A percentile compares a stretch with the other conserved stretches of the same genome.
Conservation (phyloP, 148 eudicot species). For the Amaranthus palmeri region DNA sequence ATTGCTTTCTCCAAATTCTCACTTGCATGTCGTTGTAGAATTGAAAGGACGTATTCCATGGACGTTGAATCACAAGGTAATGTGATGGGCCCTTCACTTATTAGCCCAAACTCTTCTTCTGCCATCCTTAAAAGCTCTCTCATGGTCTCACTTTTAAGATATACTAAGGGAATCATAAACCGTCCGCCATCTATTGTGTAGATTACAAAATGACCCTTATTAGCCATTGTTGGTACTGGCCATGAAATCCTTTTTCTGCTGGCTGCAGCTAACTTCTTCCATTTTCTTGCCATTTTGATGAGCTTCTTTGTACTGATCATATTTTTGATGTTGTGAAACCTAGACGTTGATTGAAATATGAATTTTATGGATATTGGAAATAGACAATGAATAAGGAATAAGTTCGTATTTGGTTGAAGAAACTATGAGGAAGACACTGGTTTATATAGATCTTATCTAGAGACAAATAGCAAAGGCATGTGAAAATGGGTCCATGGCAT, state of each 20-base stretch:
- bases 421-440: neutral
- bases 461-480: conserved; percentile 17
- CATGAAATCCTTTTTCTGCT: conserved; percentile 21
- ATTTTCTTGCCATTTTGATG: conserved; percentile 25
- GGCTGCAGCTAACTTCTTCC: conserved; percentile 26
- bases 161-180: conserved; percentile 14
- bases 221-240: conserved; percentile 6
- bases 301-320: conserved; percentile 32
- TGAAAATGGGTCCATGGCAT: conserved; percentile 13
- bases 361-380: neutral
- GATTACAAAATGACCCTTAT: conserved; percentile 26
- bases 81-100: conserved; percentile 34
- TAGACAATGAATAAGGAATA: neutral
- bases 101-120: conserved; percentile 38
- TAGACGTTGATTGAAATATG: neutral
- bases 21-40: conserved; percentile 25
- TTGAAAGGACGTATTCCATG: conserved; percentile 30
- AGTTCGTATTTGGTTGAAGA: conserved; percentile 12
- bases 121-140: conserved; percentile 35
- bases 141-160: conserved; percentile 17
- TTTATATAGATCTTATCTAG: conserved; percentile 3
- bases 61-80: conserved; percentile 41
- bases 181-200: conserved; percentile 18
- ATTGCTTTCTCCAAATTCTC: conserved; percentile 9
- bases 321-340: conserved; percentile 1